These are phyloP conservation scores for Tylopilus intermedius DNA, from an alignment of 768 basidiomycete species.

Conservation along the genomic window DNA sequence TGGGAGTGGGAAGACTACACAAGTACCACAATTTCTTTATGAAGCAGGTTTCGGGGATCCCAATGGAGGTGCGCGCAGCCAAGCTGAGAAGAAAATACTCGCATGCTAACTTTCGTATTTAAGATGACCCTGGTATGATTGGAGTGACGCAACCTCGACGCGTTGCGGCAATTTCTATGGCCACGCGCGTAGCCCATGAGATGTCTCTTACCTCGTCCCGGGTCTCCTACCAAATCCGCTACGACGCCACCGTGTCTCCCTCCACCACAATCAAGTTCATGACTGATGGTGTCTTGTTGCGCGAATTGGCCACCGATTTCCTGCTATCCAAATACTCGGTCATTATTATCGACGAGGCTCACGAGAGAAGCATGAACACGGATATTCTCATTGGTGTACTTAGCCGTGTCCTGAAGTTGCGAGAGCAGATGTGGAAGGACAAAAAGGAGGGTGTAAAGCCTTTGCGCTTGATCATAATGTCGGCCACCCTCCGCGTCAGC, in stretches of 20 bases:
- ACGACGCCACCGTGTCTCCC: constrained; percentile 88
- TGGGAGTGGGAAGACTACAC: constrained; percentile 97
- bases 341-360: constrained; percentile 95
- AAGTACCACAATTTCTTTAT: constrained; percentile 96
- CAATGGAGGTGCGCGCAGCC: constrained; percentile 58
- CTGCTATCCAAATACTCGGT: constrained; percentile 91
- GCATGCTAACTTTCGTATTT: constrained; percentile 3
- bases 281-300: constrained; percentile 95
- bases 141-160: constrained; percentile 96
- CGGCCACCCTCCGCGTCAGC: constrained; percentile 88
- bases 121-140: constrained; percentile 97
- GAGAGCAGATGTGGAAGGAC: constrained; percentile 86
- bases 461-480: constrained; percentile 94
- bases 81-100: neutral
- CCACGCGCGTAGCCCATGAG: constrained; percentile 87
- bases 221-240: constrained; percentile 96
- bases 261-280: constrained; percentile 96
- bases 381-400: constrained; percentile 95
- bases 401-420: constrained; percentile 85
- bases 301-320: constrained; percentile 90
- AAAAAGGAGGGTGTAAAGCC: constrained; percentile 75
- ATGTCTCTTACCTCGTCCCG: constrained; percentile 74
- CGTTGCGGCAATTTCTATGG: constrained; percentile 96
- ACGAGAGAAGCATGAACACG: constrained; percentile 97
- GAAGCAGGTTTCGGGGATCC: constrained; percentile 91